Conservation (phyloP, 2,329 filamentous ascomycete genomes). For the Aspergillus arachidicola region DNA sequence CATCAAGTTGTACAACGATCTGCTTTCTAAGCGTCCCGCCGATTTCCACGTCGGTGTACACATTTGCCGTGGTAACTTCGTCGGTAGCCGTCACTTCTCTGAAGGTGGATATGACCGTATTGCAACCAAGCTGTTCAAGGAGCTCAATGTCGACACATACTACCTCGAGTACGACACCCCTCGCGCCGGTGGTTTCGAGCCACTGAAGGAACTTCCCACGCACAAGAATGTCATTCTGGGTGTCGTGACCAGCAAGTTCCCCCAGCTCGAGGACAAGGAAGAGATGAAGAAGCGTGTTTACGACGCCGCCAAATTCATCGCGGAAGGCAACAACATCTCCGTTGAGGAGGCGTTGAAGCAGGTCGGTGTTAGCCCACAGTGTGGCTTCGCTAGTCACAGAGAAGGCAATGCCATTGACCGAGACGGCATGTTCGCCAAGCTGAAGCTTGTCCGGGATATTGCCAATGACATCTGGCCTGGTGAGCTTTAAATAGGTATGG, state of each 20-base stretch:
- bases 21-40: slow-evolving; percentile 61
- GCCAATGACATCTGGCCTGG: slow-evolving; percentile 73
- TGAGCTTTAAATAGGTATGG: slow-evolving; percentile 42
- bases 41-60: slow-evolving; percentile 80
- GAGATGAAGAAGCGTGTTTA: slow-evolving; percentile 63
- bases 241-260: slow-evolving; percentile 65
- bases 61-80: slow-evolving; percentile 69
- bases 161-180: slow-evolving; percentile 71
- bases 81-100: slow-evolving; percentile 66
- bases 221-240: slow-evolving; percentile 67
- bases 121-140: slow-evolving; percentile 65
- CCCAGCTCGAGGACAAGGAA: slow-evolving; percentile 64
- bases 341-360: slow-evolving; percentile 69
- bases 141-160: slow-evolving; percentile 67
- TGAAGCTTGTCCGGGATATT: slow-evolving; percentile 70
- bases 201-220: slow-evolving; percentile 61
- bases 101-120: slow-evolving; percentile 70
- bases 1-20: slow-evolving; percentile 76
- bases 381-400: slow-evolving; percentile 74
- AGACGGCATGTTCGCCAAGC: slow-evolving; percentile 73
- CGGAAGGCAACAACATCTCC: slow-evolving; percentile 66
- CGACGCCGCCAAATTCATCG: slow-evolving; percentile 68
- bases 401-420: slow-evolving; percentile 69
- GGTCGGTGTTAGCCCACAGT: slow-evolving; percentile 70
- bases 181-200: slow-evolving; percentile 67